Evolutionary conservation across 1,139 yeast genomes (phyloP), one percentile per base, ranked within the genome.

Genomic region (Casaregolazyma suthepensis): DNA sequence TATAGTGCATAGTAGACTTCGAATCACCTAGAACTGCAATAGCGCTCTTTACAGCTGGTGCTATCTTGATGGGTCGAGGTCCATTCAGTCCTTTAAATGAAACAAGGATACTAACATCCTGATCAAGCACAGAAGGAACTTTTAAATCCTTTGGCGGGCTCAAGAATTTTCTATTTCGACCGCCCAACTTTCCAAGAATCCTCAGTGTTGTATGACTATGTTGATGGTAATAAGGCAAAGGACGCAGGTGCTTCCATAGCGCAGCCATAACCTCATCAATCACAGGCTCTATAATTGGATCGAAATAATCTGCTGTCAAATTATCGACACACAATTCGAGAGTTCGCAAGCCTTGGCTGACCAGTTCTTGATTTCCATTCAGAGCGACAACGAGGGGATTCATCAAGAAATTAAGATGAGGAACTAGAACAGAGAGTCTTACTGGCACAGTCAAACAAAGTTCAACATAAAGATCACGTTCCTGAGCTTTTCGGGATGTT

Each of bases 301-400:
- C 99, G 67, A 94, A 90, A 68, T 90, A 94, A 63, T 91, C 96
- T 0, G 98, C 96, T 0, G 98, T 93, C 55, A 94, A 73, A 63
- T 94, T 94, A 65, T 94, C 99, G 26, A 94, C 96, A 65, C 99
- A 93, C n/a, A 93, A 76, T 64, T 94, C 99, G 55, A 94, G 78
- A 0, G 98, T 93, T 59, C 98, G 78, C 59, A 94, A 75, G 45
- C 99, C 99, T 71, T 93, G 99, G 54, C 93, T 84, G 0, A 91
- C 95, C 51, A 93, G 78, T 59, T 94, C 99, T 57, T 86, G 96
- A 1, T 91, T 78, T 0, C 96, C 96, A 65, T 88, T 87, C 56
- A 94, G 75, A 0, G 99, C 98, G 62, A 83, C 81, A 0, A 91
- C 97, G 52, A 94, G 75, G 0, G 99, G 99, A 57, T 90, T 79